These are phyloP conservation scores for Cutaneotrichosporon cyanovorans DNA, from an alignment of 1,284 basidiomycete genomes.

Conservation along the genomic window DNA sequence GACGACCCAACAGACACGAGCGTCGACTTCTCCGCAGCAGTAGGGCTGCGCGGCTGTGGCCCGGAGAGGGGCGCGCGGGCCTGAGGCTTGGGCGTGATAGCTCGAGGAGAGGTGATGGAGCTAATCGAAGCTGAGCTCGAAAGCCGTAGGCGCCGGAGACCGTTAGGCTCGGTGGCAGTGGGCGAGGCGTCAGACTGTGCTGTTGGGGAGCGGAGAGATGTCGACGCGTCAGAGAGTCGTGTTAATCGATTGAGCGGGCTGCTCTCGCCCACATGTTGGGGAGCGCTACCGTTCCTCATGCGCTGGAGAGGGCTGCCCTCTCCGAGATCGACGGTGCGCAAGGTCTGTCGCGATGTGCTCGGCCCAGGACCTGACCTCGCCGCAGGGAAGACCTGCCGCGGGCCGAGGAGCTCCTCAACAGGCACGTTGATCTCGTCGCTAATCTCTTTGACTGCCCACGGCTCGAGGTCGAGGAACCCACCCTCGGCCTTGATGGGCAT, in stretches of 20 bases:
- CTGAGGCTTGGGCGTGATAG: conserved; percentile 2
- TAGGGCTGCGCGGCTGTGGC: conserved; percentile 26
- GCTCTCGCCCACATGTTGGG: too few species aligned
- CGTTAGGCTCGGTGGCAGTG: conserved; percentile 19
- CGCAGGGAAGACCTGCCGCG: conserved; percentile 7
- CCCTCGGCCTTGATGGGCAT: conserved; percentile 63
- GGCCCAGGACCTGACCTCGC: not conserved
- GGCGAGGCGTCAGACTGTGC: conserved; percentile 3
- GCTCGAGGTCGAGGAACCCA: conserved; percentile 73
- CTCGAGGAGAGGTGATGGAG: conserved; percentile 13
- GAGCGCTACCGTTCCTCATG: not conserved
- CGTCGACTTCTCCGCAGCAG: conserved; percentile 22
- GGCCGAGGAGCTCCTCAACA: conserved; percentile 58
- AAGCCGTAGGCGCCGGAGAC: conserved; percentile 29
- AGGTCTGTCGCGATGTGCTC: conserved; percentile 18
- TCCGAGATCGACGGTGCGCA: conserved; percentile 10
- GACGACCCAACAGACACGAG: conserved; percentile 20
- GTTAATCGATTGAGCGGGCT: not conserved
- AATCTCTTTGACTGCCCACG: conserved; percentile 82
- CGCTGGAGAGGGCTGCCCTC: conserved; percentile 2
- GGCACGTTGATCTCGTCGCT: conserved; percentile 70
- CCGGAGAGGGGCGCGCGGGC: conserved; percentile 4
- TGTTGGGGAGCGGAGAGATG: not conserved
- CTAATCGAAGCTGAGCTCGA: conserved; percentile 26
- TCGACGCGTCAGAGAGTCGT: not conserved